Percentiles rank a stretch among this genome's conserved stretches.
Evolutionary conservation across 768 basidiomycete genomes (phyloP).

Genomic region (Fomitopsis serialis): DNA sequence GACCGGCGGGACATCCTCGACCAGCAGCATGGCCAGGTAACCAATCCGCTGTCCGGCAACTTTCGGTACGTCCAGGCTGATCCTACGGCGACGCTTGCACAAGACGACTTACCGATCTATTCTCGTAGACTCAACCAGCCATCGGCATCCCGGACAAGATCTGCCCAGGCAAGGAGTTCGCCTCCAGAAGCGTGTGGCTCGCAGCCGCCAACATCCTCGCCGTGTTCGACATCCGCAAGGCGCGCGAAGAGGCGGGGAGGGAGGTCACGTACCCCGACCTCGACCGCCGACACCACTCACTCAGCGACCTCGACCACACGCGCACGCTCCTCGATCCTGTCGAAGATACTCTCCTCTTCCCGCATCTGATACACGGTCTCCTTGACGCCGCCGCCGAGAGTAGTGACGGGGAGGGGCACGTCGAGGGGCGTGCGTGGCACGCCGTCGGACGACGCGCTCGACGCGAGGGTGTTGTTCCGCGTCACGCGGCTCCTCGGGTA

Average conservation of each 20-base stretch:
- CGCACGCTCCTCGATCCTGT: background rate
- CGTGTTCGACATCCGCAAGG: slow-evolving; percentile 38
- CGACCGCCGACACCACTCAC: no score
- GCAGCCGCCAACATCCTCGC: slow-evolving; percentile 43
- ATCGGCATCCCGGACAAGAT: background rate
- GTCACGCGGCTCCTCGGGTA: background rate
- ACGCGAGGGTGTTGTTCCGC: background rate
- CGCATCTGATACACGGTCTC: background rate
- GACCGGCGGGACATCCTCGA: no score
- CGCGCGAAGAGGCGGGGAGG: slow-evolving; percentile 33
- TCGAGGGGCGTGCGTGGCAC: background rate
- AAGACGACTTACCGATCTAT: no score
- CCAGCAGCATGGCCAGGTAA: no score
- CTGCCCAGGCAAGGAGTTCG: background rate
- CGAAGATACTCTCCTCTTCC: background rate
- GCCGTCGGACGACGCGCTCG: background rate
- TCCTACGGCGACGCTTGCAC: no score
- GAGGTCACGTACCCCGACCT: slow-evolving; percentile 32
- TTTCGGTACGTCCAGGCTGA: no score
- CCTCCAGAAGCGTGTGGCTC: background rate
- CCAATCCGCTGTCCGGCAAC: no score
- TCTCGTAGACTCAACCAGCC: no score
- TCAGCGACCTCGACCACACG: no score
- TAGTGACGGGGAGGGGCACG: background rate
- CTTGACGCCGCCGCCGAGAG: background rate